phyloP scores from a whole-genome alignment of 345 rosid species.

The Eucalyptus virginea region DNA sequence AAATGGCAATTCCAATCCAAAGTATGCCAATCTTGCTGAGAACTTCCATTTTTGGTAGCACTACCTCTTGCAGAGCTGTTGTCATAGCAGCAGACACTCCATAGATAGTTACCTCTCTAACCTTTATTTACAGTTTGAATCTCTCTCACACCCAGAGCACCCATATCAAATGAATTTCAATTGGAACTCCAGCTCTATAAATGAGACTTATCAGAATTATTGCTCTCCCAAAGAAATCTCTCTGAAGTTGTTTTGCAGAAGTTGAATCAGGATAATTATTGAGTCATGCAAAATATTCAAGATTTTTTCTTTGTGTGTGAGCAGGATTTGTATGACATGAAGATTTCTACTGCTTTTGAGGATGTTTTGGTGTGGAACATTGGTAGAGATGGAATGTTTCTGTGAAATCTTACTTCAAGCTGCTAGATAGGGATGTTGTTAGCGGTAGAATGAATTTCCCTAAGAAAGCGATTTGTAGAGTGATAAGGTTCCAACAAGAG shows the following conservation, averaged over 20 bases:
- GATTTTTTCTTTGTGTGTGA: background rate
- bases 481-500: background rate
- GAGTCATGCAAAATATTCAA: background rate
- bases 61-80: background rate
- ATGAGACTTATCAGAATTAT: background rate
- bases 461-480: background rate
- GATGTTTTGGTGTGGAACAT: background rate
- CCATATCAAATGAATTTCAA: background rate
- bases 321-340: background rate
- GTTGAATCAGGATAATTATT: background rate
- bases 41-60: background rate
- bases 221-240: background rate
- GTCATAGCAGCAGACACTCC: background rate
- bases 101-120: background rate
- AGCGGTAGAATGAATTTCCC: background rate
- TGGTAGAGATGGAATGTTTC: background rate
- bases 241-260: background rate
- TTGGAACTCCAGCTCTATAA: background rate
- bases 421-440: background rate
- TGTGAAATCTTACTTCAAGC: background rate
- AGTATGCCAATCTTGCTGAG: background rate
- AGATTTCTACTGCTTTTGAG: background rate
- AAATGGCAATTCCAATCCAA: background rate
- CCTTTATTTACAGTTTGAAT: background rate
- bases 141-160: background rate